Conservation (phyloP, 192 early-diverging fungal genomes). For the Chytriomyces hyalinus region DNA sequence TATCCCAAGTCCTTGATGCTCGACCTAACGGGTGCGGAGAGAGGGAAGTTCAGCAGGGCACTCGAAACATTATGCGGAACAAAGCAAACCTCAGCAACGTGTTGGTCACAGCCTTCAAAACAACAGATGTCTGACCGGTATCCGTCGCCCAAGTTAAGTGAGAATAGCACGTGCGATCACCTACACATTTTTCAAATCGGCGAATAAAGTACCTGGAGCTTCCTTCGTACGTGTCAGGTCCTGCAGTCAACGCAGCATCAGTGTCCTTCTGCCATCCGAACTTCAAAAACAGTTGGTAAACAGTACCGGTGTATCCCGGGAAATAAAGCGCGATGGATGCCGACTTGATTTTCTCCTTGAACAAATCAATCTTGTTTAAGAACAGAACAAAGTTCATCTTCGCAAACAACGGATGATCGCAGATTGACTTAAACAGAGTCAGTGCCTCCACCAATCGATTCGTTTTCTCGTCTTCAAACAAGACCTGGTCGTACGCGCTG, state of each 20-base stretch:
- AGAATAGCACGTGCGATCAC: slow-evolving; percentile 36
- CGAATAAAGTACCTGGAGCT: background rate
- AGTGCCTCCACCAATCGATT: slow-evolving; percentile 56
- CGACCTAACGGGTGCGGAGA: background rate
- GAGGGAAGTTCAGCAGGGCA: background rate
- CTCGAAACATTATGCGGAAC: background rate
- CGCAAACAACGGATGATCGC: slow-evolving; percentile 49
- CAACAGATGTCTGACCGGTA: slow-evolving; percentile 53
- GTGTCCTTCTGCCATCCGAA: background rate
- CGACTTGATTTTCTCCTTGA: slow-evolving; percentile 56
- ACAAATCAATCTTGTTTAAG: slow-evolving; percentile 70
- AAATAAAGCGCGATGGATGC: slow-evolving; percentile 56
- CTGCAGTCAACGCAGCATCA: background rate
- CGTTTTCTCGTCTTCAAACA: slow-evolving; percentile 58
- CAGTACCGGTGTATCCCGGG: slow-evolving; percentile 57
- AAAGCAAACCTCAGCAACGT: background rate
- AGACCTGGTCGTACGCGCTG: slow-evolving; percentile 64
- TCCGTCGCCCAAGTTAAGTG: slow-evolving; percentile 68
- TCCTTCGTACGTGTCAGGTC: background rate
- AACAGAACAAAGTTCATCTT: slow-evolving; percentile 64
- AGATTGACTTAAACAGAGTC: slow-evolving; percentile 46
- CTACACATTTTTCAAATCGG: background rate
- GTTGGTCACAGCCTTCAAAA: slow-evolving; percentile 33
- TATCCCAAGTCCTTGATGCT: background rate
- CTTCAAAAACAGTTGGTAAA: background rate